Evolutionary conservation across 2,329 filamentous ascomycete genomes (phyloP), one percentile per base, ranked within the genome.

Genomic region (Colletotrichum sp.): DNA sequence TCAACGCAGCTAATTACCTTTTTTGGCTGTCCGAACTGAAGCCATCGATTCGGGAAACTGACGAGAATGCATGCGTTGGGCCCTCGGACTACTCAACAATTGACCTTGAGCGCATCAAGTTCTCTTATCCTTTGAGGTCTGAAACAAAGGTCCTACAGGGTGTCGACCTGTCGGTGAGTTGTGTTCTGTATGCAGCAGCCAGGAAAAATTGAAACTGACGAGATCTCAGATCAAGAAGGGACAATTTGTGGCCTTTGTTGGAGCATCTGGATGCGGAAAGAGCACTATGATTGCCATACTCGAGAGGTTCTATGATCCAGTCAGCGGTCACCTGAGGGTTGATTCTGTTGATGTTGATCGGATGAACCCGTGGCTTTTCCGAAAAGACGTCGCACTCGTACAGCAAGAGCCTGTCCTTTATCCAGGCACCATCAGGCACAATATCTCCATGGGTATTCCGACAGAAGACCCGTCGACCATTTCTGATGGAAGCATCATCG

Each of bases 251-350:
- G 90, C 89, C 1, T 84, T 92, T 39, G 90, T 92, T 0, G 90
- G 90, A 7, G 82, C 88, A 10, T 89, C 88, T 1, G 90, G 90
- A 5, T 90, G 88, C 68, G 90, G 90, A 2, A 93, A 93, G 80
- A 91, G 89, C 1, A 93, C 92, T 2, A 89, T 91, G 66, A 86
- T 93, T 67, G 86, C 88, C 7, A 83, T 89, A 72, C 81, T 89
- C 0, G 85, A 88, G 75, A 83, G 87, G 2, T 87, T 93, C 52
- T 93, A 93, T 77, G 89, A 92, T 52, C 39, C 59, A 12, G 30
- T 32, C 36, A 48, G 57, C 7, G 57, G 67, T 9, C 67, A 70
- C 5, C 79, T 84, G 48, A 76, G 67, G 26, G 70, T 84, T 2
- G 82, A 82, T 26, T 82, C 80, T 7, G 67, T 74, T 6, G 67